Evolutionary conservation across 768 basidiomycete genomes (phyloP).

Genomic region (Kwoniella dendrophila): DNA sequence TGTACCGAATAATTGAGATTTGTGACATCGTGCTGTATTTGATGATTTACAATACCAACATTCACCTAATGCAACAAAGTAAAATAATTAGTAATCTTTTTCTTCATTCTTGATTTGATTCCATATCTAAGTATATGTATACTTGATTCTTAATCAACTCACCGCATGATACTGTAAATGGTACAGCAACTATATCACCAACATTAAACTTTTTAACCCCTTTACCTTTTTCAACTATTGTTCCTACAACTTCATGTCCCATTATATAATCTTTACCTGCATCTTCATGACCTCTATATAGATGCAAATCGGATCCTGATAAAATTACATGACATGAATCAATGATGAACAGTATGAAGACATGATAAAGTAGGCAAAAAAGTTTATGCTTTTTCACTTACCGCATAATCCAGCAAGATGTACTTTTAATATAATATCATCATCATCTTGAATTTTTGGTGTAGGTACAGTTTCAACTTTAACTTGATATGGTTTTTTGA

Average conservation of each 20-base stretch:
- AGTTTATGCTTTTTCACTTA: conserved; percentile 28
- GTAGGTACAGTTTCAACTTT: conserved; percentile 27
- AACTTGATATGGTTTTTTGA: conserved; percentile 30
- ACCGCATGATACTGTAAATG: conserved; percentile 51
- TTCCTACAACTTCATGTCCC: conserved; percentile 49
- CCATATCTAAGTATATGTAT: background rate
- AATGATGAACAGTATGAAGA: background rate
- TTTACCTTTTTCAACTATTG: conserved; percentile 37
- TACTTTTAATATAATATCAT: conserved; percentile 44
- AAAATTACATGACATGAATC: background rate
- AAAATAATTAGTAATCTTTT: background rate
- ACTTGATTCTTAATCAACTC: background rate
- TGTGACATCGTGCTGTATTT: conserved; percentile 45
- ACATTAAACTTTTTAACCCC: conserved; percentile 51
- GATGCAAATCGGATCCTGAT: conserved; percentile 46
- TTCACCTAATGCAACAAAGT: conserved; percentile 19
- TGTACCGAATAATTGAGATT: conserved; percentile 38
- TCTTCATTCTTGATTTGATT: background rate
- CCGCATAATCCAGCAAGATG: conserved; percentile 43
- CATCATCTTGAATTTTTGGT: conserved; percentile 30
- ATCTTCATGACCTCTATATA: conserved; percentile 37
- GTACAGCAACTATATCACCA: conserved; percentile 55
- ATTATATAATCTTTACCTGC: conserved; percentile 33
- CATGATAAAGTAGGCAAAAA: background rate
- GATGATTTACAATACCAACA: conserved; percentile 52